These are phyloP conservation scores for Amylocarpus encephaloides DNA, from an alignment of 2,329 filamentous ascomycete genomes.

Conservation along the genomic window DNA sequence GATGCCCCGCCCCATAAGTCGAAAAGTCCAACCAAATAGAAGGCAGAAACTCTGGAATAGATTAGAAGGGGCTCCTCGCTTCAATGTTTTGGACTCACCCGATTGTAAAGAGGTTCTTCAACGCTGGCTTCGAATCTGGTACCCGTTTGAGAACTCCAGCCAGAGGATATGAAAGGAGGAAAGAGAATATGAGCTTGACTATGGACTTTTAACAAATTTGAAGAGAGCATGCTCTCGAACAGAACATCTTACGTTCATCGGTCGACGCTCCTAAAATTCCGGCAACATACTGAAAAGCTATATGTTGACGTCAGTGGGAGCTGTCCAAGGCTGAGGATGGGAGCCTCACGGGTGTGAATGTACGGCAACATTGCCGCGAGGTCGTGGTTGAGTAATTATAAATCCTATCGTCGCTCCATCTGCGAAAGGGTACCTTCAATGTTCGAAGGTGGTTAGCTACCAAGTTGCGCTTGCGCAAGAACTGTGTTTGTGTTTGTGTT, in stretches of 20 bases:
- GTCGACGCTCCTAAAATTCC: conserved; percentile 53
- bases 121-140: conserved; percentile 73
- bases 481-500: no score
- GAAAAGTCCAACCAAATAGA: conserved; percentile 91
- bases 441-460: background rate
- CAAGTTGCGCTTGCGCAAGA: background rate
- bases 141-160: conserved; percentile 84
- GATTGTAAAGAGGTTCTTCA: conserved; percentile 86
- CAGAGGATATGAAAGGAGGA: conserved; percentile 87
- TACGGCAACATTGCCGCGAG: conserved; percentile 51
- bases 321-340: conserved; percentile 5
- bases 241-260: conserved; percentile 51
- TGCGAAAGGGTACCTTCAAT: conserved; percentile 1
- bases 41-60: conserved; percentile 60
- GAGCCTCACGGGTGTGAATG: conserved; percentile 50
- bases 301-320: conserved; percentile 26
- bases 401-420: conserved; percentile 22
- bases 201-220: conserved; percentile 11
- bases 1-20: conserved; percentile 81
- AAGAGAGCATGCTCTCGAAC: conserved; percentile 1
- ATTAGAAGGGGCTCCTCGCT: conserved; percentile 7
- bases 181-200: conserved; percentile 93
- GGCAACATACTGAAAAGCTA: conserved; percentile 56
- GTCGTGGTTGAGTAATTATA: background rate
- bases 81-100: conserved; percentile 42